phyloP scores from a whole-genome alignment of 1,284 basidiomycete species.

The Mixia osmundae region DNA sequence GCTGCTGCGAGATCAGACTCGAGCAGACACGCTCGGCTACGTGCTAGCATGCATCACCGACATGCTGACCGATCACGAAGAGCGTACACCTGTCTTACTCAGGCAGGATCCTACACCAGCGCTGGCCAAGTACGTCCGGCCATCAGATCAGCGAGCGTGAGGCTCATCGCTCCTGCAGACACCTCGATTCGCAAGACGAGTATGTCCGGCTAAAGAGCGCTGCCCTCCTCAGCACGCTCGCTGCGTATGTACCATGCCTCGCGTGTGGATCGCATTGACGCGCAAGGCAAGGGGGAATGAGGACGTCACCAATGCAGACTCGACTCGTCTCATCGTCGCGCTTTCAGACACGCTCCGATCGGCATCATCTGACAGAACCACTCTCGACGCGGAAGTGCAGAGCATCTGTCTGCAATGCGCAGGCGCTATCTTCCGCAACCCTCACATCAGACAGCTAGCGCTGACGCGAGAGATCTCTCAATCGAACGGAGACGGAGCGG shows the following conservation, averaged over 20 bases:
- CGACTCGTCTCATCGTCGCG: neutral
- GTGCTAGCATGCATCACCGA: constrained; percentile 78
- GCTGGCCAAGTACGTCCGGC: no score
- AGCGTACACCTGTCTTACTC: constrained; percentile 24
- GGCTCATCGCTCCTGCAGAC: constrained; percentile 29
- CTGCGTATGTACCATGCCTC: constrained; percentile 40
- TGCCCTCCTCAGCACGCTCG: constrained; percentile 65
- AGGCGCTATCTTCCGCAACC: neutral
- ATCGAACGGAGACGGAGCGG: neutral
- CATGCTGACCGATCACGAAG: constrained; percentile 59
- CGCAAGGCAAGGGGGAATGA: constrained; percentile 3
- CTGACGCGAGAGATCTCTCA: neutral
- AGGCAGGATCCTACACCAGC: no score
- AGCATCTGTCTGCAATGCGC: neutral
- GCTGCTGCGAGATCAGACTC: constrained; percentile 72
- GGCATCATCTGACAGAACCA: neutral
- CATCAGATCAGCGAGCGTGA: constrained; percentile 19
- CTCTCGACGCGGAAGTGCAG: neutral
- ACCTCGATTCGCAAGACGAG: constrained; percentile 67
- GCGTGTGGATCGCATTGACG: neutral
- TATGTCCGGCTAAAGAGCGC: constrained; percentile 75
- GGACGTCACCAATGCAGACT: neutral
- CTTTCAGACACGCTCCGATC: neutral
- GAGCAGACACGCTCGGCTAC: constrained; percentile 82
- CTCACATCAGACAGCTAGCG: neutral